These are phyloP conservation scores for Helichrysum umbraculigerum DNA, from an alignment of 129 eudicot species.

Conservation along the genomic window DNA sequence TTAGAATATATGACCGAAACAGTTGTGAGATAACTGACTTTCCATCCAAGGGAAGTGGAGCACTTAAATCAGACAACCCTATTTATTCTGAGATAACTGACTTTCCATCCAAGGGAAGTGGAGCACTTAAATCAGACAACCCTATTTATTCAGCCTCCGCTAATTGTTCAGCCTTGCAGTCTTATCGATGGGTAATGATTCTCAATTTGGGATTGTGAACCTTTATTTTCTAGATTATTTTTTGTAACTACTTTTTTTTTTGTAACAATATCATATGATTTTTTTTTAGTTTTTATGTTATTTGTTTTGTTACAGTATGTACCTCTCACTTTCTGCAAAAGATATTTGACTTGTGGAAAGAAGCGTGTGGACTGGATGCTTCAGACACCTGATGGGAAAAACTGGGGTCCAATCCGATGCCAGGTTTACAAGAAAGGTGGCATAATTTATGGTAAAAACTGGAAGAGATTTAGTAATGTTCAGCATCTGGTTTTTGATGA, in stretches of 20 bases:
- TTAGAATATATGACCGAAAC: no score
- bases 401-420: conserved; percentile 30
- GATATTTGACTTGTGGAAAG: conserved; percentile 1
- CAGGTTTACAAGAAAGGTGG: neutral
- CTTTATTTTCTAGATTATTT: no score
- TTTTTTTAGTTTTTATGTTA: no score
- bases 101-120: neutral
- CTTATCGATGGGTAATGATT: no score
- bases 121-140: no score
- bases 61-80: no score
- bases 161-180: no score
- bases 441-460: conserved; percentile 14
- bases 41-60: neutral
- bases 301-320: conserved; percentile 2
- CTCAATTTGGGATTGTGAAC: no score
- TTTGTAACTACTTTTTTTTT: no score
- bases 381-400: conserved; percentile 5
- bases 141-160: no score
- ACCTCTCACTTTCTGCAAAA: conserved; percentile 13
- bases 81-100: neutral
- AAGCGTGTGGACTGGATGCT: neutral
- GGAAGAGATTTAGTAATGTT: conserved; percentile 35
- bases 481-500: conserved; percentile 32
- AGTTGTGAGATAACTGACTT: no score
- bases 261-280: no score